phyloP scores from a whole-genome alignment of 306 rosid genomes.

The Cyamopsis tetragonoloba region DNA sequence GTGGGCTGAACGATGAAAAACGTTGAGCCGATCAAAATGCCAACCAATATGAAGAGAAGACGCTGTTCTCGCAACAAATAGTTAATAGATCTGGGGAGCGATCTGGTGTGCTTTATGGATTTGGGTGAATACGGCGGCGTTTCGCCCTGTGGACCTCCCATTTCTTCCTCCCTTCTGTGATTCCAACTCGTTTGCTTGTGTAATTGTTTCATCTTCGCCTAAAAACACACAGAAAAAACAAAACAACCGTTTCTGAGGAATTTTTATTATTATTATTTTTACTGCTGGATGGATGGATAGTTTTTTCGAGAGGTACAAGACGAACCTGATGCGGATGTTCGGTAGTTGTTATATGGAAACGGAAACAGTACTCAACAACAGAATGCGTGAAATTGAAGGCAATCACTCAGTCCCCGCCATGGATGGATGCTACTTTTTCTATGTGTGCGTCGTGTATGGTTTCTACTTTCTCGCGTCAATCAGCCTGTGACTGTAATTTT shows the following conservation, averaged over 20 bases:
- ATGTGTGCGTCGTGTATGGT: not conserved
- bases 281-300: no score
- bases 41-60: constrained; percentile 76
- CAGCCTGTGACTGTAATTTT: not conserved
- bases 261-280: no score
- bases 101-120: constrained; percentile 59
- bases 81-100: constrained; percentile 87
- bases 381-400: constrained; percentile 27
- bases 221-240: no score
- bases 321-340: no score
- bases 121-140: constrained; percentile 72
- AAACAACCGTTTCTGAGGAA: not conserved
- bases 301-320: no score
- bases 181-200: constrained; percentile 64
- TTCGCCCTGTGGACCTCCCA: constrained; percentile 7
- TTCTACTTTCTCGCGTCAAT: not conserved
- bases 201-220: constrained; percentile 64
- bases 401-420: not conserved
- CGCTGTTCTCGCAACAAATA: constrained; percentile 80
- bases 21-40: constrained; percentile 82
- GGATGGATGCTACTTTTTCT: constrained; percentile 5
- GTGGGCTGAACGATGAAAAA: constrained; percentile 85
- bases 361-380: not conserved
- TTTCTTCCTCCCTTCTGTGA: constrained; percentile 78
- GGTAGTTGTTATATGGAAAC: not conserved